Evolutionary conservation across 352 stramenopile species (phyloP), one percentile per base, ranked within the genome.

Genomic region (Phytophthora kernoviae): DNA sequence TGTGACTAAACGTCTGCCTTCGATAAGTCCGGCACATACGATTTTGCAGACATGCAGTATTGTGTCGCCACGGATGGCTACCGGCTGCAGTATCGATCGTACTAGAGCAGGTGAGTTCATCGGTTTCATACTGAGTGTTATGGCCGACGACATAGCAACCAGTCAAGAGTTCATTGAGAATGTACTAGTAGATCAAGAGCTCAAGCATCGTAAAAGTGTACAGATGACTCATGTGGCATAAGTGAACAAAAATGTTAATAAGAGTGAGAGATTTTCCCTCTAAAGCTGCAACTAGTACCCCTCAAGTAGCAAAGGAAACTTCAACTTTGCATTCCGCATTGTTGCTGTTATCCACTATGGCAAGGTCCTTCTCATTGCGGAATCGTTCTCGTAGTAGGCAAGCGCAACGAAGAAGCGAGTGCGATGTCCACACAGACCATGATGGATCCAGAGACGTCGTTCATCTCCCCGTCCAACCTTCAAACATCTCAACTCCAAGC

Each of bases 41-140:
- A 56, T 83, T 24, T 47, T 86, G 49, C 68, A 81, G 51, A 75
- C 58, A 47, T 77, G 67, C 54, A 61, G 65, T 34, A 57, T 83
- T 24, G 70, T 75, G 41, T 75, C 70, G 18, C 68, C 71, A 12
- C 57, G 79, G 42, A 68, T 72, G 26, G 66, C 43, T 6, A 18
- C 20, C 18, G 41, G 62, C 52, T 57, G 57, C 33, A 42, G 33
- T 40, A 42, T 60, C 20, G 34, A 64, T 20, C 37, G 42, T 15
- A 44, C 58, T 41, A 43, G 26, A 3, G 55, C 65, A 4, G 63
- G 57, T 7, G 57, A 65, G 27, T 56, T 77, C 33, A 68, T 65
- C 9, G 64, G 74, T 34, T 77, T 77, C 32, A 52, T 74, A 20
- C 50, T 77, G 44, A 69, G 50, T 20, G 56, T 55, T 0, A 58